Conservation (phyloP, 148 eudicot species). For the Agrostemma githago region DNA sequence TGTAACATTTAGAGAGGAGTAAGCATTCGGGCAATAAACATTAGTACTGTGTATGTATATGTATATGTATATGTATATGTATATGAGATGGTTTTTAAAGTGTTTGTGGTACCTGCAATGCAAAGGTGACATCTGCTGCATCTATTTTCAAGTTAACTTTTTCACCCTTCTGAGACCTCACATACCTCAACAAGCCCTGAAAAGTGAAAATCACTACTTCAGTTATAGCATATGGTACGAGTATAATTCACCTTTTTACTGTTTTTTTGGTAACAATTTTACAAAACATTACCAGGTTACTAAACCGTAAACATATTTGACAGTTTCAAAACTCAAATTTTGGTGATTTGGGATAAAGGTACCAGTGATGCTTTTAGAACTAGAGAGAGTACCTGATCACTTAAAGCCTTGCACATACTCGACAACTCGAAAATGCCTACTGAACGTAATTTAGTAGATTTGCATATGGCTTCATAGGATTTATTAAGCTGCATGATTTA, state of each 20-base stretch:
- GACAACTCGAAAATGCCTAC: constrained; percentile 76
- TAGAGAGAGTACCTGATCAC: constrained; percentile 89
- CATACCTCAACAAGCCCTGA: constrained; percentile 83
- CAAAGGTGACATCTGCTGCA: constrained; percentile 76
- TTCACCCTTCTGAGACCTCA: constrained; percentile 62
- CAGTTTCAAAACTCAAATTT: too few relatives aligned
- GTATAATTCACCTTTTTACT: too few relatives aligned
- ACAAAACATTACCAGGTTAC: too few relatives aligned
- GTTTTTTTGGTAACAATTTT: too few relatives aligned
- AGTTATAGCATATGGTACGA: too few relatives aligned
- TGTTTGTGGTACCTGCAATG: constrained; percentile 57
- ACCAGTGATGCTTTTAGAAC: too few relatives aligned
- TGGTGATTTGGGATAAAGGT: too few relatives aligned
- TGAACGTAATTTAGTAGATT: constrained; percentile 52
- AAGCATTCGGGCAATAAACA: background rate
- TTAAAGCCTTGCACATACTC: constrained; percentile 84
- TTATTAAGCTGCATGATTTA: constrained; percentile 61
- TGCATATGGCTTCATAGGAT: constrained; percentile 69
- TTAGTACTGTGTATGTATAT: too few relatives aligned
- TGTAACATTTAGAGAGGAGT: constrained; percentile 23
- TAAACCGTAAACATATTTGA: too few relatives aligned
- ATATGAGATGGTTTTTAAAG: background rate
- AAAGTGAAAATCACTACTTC: constrained; percentile 33
- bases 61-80: too few relatives aligned
- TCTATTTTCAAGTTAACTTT: constrained; percentile 65